These are phyloP conservation scores for Amanita rimosa DNA, from an alignment of 768 basidiomycete genomes.

Conservation along the genomic window DNA sequence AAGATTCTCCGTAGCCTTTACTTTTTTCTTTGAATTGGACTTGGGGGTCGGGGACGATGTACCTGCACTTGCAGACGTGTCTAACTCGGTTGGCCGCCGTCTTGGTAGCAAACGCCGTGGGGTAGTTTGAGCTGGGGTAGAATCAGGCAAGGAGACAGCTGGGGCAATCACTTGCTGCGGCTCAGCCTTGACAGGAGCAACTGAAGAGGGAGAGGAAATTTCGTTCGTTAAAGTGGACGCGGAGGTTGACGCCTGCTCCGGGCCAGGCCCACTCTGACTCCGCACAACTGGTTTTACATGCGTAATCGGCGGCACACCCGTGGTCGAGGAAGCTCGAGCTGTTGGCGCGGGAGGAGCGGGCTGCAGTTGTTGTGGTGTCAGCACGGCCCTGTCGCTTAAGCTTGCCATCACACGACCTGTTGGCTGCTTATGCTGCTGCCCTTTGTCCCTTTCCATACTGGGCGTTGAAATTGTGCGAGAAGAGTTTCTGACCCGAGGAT, in stretches of 20 bases:
- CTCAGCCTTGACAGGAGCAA: background rate
- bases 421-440: slow-evolving; percentile 16
- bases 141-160: background rate
- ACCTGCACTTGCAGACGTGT: slow-evolving; percentile 1
- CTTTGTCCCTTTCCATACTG: slow-evolving; percentile 37
- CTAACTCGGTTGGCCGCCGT: background rate
- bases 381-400: background rate
- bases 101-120: slow-evolving; percentile 1
- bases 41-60: slow-evolving; percentile 17
- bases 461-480: slow-evolving; percentile 23
- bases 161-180: background rate
- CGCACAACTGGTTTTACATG: background rate
- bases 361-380: background rate
- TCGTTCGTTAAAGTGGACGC: background rate
- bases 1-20: slow-evolving; percentile 44
- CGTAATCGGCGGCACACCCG: background rate
- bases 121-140: background rate
- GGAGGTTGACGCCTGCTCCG: slow-evolving; percentile 5
- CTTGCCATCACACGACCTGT: background rate
- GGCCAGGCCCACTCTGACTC: slow-evolving; percentile 6
- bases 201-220: background rate
- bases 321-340: slow-evolving; percentile 1
- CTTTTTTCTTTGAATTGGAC: slow-evolving; percentile 36
- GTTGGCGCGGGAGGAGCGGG: background rate
- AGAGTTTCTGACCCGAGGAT: slow-evolving; percentile 46